Percentiles rank a stretch among this genome's conserved stretches.
phyloP scores from a whole-genome alignment of 164 flowering plant species.

The Kingdonia uniflora region DNA sequence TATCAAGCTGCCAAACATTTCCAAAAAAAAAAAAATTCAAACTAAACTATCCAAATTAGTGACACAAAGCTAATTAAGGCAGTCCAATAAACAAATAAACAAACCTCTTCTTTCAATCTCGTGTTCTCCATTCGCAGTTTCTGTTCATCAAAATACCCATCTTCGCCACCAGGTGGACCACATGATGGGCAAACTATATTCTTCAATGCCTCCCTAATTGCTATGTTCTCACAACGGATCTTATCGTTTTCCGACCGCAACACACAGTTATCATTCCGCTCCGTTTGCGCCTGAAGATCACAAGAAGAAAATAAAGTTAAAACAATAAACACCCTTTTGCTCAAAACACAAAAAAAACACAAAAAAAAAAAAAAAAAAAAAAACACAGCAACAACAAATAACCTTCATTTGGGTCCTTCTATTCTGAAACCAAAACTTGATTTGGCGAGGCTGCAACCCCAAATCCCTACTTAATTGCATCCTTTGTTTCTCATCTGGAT shows the following conservation, averaged over 20 bases:
- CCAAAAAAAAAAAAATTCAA: not conserved
- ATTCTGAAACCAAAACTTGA: slow-evolving; percentile 93
- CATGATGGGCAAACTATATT: slow-evolving; percentile 77
- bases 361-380: no score
- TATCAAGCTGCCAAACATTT: slow-evolving; percentile 47
- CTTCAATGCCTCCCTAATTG: slow-evolving; percentile 71
- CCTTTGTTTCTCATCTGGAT: slow-evolving; percentile 82
- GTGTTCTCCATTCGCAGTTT: slow-evolving; percentile 65
- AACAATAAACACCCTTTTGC: no score
- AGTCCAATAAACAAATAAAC: not conserved
- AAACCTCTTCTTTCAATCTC: slow-evolving; percentile 22
- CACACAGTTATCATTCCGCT: slow-evolving; percentile 56
- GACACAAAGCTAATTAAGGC: no score
- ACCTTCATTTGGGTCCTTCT: slow-evolving; percentile 87
- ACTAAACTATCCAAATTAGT: no score
- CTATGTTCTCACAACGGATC: slow-evolving; percentile 74
- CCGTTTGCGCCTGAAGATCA: slow-evolving; percentile 52
- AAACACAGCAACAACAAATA: not conserved
- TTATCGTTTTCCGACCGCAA: slow-evolving; percentile 70
- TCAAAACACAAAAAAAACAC: no score
- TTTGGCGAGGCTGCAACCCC: slow-evolving; percentile 67
- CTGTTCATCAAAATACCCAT: slow-evolving; percentile 64
- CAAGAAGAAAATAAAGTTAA: not conserved
- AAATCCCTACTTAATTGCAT: slow-evolving; percentile 55
- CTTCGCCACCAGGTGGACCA: slow-evolving; percentile 54